Evolutionary conservation across 2,329 filamentous ascomycete species (phyloP).

Genomic region (Neospermospora avenae): DNA sequence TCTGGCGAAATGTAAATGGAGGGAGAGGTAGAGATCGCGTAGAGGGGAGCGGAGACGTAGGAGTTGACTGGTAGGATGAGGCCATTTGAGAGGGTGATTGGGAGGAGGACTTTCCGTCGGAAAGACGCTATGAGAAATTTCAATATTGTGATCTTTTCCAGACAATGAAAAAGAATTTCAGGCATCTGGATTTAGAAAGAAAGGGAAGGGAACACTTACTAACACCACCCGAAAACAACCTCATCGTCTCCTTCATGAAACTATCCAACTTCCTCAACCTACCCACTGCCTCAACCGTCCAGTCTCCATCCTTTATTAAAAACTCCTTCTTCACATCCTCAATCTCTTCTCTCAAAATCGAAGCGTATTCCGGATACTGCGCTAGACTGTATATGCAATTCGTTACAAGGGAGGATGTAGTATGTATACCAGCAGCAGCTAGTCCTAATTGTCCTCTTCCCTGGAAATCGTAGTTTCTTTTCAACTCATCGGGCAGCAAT

Average conservation of each 20-base stretch:
- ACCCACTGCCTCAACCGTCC: slow-evolving; percentile 24
- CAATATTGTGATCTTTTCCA: too few relatives aligned
- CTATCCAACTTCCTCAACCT: slow-evolving; percentile 41
- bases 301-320: slow-evolving; percentile 22
- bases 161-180: background rate
- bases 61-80: background rate
- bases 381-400: slow-evolving; percentile 40
- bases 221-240: background rate
- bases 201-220: background rate
- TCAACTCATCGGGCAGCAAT: background rate
- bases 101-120: slow-evolving; percentile 38
- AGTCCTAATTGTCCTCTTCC: slow-evolving; percentile 3
- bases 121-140: slow-evolving; percentile 1
- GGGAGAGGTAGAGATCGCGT: slow-evolving; percentile 3
- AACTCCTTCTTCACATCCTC: slow-evolving; percentile 30
- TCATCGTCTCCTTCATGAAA: slow-evolving; percentile 40
- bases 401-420: slow-evolving; percentile 32
- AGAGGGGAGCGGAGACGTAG: background rate
- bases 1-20: background rate
- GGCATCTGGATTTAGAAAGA: too few relatives aligned
- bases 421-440: slow-evolving; percentile 1
- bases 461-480: slow-evolving; percentile 5
- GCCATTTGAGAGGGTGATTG: slow-evolving; percentile 41
- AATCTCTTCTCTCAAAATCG: slow-evolving; percentile 39
- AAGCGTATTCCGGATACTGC: slow-evolving; percentile 39